Base-by-base conservation (phyloP, 768 basidiomycete species). In the Pleurotus cornucopiae region DNA sequence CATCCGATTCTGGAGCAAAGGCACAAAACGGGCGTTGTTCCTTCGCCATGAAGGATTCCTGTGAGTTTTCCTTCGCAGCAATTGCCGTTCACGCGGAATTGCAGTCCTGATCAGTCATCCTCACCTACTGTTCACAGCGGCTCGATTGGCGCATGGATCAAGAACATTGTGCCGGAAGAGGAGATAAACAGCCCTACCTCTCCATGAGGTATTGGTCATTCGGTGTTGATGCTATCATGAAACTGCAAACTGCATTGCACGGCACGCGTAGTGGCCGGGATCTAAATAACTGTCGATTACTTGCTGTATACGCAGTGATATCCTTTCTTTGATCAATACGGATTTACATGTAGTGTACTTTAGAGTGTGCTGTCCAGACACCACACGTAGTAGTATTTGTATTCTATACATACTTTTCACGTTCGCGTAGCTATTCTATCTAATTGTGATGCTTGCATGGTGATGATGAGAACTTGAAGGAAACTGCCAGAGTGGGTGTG, bases 1-100 rank as follows among this genome's bases (percentile, higher is more conserved):
- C 18, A 98, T 99, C 71, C 86, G 97, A 14, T 99, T 98, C 76
- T 99, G 97, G 97, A 95, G 93, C 64, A 96, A 95, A 68, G 97
- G 97, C 0, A 95, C 87, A 30, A 98, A 98, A 71, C 85, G 93
- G 40, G 97, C 97, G 41, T 77, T 98, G 61, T 99, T 99, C 78
- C 78, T 99, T 60, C 85, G 97, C 58, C 97, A 99, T 64, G 97
- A 99, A 75, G 97, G 96, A 2, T 98, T 98, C 77, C 72, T 98
- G 91, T 95, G 71, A 75, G 91, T 85, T 44, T 23, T 49, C 52
- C 44, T 63, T 49, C 64, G 56, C 54, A 41, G 59, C 21, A 47
- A 45, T 34, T 34, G 2, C 30, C 30, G 30, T 34, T 34, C 30
- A 34, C 30, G 30, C 30, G 30, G 30, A 34, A 11, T 34, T 34